Evolutionary conservation across 352 stramenopile genomes (phyloP).

Genomic region (Phytophthora ramorum): DNA sequence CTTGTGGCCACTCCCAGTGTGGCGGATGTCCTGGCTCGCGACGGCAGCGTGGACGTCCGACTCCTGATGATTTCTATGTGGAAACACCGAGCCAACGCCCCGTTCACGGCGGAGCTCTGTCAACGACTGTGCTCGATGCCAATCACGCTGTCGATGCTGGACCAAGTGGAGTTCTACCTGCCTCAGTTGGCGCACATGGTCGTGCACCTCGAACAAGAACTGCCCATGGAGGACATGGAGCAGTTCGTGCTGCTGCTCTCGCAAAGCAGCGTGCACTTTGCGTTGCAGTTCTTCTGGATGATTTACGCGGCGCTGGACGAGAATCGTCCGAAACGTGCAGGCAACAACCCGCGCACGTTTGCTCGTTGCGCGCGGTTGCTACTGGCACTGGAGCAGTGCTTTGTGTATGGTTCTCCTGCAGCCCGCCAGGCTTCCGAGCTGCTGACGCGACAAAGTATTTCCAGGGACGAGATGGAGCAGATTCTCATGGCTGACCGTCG

Average conservation of each 20-base stretch:
- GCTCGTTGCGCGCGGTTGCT: conserved; percentile 76
- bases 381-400: conserved; percentile 78
- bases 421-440: conserved; percentile 66
- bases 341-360: conserved; percentile 71
- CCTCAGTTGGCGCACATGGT: conserved; percentile 87
- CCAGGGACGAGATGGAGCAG: conserved; percentile 73
- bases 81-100: conserved; percentile 65
- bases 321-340: conserved; percentile 72
- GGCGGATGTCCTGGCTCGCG: conserved; percentile 45
- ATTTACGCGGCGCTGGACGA: conserved; percentile 83
- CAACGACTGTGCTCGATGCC: conserved; percentile 58
- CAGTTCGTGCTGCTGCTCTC: conserved; percentile 81
- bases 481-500: conserved; percentile 72
- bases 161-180: conserved; percentile 85
- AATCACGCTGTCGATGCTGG: conserved; percentile 59
- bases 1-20: conserved; percentile 19
- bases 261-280: conserved; percentile 82
- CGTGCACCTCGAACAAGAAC: conserved; percentile 79
- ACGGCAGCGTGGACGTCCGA: conserved; percentile 72
- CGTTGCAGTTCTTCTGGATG: conserved; percentile 88
- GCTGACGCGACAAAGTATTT: conserved; percentile 69
- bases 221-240: conserved; percentile 80
- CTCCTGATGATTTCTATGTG: conserved; percentile 79
- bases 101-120: conserved; percentile 72
- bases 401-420: conserved; percentile 77